These are phyloP conservation scores for Diaporthe ampelina DNA, from an alignment of 2,329 filamentous ascomycete genomes.

Conservation along the genomic window DNA sequence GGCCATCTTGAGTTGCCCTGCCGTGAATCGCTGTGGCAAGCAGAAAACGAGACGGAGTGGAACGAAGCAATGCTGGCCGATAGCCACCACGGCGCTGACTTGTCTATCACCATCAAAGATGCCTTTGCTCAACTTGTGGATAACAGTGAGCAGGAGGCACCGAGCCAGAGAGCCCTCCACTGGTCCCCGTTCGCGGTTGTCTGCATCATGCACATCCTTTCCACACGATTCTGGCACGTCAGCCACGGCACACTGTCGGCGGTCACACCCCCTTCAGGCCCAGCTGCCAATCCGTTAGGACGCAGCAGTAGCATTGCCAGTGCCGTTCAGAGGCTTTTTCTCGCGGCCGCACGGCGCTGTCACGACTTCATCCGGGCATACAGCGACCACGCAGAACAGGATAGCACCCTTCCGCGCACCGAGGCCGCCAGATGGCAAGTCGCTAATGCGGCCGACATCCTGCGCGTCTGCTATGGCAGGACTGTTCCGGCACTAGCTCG, in stretches of 20 bases:
- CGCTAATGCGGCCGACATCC: not conserved
- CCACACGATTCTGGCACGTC: conserved; percentile 5
- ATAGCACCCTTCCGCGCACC: not conserved
- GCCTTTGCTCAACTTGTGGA: not conserved
- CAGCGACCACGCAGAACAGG: not conserved
- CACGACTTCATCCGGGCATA: not conserved
- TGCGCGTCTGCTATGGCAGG: conserved; percentile 10
- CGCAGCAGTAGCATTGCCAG: not conserved
- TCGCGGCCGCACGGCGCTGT: not conserved
- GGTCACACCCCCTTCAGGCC: not conserved
- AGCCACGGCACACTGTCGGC: not conserved
- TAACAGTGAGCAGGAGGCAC: not conserved
- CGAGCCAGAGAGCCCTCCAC: not conserved
- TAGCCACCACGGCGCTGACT: too few relatives aligned
- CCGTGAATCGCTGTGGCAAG: not conserved
- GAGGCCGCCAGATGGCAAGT: not conserved
- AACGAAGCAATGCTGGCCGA: not conserved
- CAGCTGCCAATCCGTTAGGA: not conserved
- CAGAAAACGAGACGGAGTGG: not conserved
- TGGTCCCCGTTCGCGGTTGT: conserved; percentile 10
- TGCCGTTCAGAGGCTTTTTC: rapidly evolving
- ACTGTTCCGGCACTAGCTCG: conserved; percentile 1
- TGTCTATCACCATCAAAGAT: not conserved
- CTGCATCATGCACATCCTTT: conserved; percentile 10
- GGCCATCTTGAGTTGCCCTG: not conserved